These are phyloP conservation scores for Podaxis sp. DNA, from an alignment of 768 basidiomycete genomes.

Conservation along the genomic window DNA sequence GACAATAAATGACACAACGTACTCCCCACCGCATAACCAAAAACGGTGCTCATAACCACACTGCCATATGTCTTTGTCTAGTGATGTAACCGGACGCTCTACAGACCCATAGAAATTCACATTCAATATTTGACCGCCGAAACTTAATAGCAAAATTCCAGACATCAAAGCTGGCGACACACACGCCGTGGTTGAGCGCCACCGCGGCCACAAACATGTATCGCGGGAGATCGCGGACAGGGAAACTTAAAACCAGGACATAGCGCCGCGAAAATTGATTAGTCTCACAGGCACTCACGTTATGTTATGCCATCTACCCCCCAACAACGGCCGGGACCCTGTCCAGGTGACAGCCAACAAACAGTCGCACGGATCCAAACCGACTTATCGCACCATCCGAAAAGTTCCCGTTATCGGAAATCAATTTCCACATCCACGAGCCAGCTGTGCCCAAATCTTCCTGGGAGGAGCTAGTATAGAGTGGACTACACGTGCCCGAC, in stretches of 20 bases:
- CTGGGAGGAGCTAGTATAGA: not conserved
- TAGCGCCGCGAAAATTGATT: not conserved
- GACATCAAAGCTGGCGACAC: not conserved
- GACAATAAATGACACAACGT: not conserved
- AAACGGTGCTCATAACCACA: not conserved
- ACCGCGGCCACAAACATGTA: not conserved
- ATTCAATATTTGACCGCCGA: not conserved
- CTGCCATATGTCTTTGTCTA: not conserved
- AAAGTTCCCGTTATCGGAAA: not conserved
- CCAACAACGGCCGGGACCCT: not conserved
- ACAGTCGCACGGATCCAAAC: not conserved
- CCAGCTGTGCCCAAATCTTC: not conserved
- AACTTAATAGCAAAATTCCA: not conserved
- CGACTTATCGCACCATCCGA: not conserved
- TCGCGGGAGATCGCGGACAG: not conserved
- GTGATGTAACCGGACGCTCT: not conserved
- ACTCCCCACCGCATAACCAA: not conserved
- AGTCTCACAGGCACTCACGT: not conserved
- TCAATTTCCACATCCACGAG: conserved; percentile 9
- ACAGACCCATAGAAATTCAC: not conserved
- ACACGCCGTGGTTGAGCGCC: not conserved
- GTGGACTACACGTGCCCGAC: conserved; percentile 1
- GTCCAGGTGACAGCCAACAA: not conserved
- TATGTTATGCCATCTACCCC: not conserved
- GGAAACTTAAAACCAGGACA: not conserved